A percentile compares a stretch with the other conserved stretches of the same genome.
phyloP scores from a whole-genome alignment of 345 rosid genomes.

The Turritis glabra region DNA sequence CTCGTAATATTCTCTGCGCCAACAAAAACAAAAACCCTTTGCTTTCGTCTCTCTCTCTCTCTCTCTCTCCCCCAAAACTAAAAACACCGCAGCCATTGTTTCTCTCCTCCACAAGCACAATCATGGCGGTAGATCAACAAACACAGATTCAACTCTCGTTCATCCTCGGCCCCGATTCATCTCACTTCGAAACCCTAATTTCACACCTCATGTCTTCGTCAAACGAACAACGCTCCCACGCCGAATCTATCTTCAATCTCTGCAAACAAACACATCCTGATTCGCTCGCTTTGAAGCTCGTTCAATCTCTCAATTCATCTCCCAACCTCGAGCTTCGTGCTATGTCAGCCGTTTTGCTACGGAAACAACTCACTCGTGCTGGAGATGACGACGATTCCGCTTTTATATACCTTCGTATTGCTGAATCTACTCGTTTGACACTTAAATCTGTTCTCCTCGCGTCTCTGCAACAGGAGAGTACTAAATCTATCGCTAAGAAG shows the following conservation, averaged over 20 bases:
- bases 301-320: constrained; percentile 49
- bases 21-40: background rate
- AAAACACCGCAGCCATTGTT: constrained; percentile 17
- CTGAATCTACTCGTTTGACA: constrained; percentile 45
- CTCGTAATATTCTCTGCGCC: background rate
- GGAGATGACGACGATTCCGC: constrained; percentile 43
- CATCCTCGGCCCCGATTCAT: constrained; percentile 52
- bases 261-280: constrained; percentile 63
- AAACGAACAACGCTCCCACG: constrained; percentile 68
- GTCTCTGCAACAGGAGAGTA: constrained; percentile 49
- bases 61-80: background rate
- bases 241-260: constrained; percentile 61
- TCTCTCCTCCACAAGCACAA: background rate
- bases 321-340: constrained; percentile 52
- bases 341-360: constrained; percentile 66
- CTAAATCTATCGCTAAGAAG: constrained; percentile 52
- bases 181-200: constrained; percentile 64
- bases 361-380: constrained; percentile 57
- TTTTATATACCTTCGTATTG: constrained; percentile 45
- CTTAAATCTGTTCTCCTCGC: constrained; percentile 53
- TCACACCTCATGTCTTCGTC: constrained; percentile 69
- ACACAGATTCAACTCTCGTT: constrained; percentile 41
- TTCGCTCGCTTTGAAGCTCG: constrained; percentile 53
- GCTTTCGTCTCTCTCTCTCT: background rate
- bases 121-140: constrained; percentile 40